A percentile compares a stretch with the other conserved stretches of the same genome.
phyloP scores from a whole-genome alignment of 1,139 yeast genomes.

The Geotrichum australiense region DNA sequence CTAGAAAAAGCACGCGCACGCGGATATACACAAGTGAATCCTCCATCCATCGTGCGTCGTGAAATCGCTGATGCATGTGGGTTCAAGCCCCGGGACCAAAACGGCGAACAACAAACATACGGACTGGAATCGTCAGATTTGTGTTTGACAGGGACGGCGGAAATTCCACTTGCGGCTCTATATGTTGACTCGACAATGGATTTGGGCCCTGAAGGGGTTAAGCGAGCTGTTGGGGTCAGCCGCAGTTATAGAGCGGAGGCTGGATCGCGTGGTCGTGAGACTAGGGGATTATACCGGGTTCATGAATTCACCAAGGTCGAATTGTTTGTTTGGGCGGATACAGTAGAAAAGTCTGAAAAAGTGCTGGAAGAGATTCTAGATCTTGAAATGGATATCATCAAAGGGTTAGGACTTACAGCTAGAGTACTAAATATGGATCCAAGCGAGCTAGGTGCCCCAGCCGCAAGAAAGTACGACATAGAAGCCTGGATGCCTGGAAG shows the following conservation, averaged over 20 bases:
- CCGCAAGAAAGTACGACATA: conserved; percentile 82
- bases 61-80: conserved; percentile 88
- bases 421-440: conserved; percentile 84
- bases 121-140: conserved; percentile 43
- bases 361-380: conserved; percentile 55
- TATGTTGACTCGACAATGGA: conserved; percentile 41
- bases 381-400: conserved; percentile 60
- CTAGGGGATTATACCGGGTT: conserved; percentile 87
- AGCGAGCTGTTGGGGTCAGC: conserved; percentile 70
- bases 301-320: conserved; percentile 98
- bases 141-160: conserved; percentile 91
- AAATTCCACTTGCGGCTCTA: conserved; percentile 84
- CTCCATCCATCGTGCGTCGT: conserved; percentile 79
- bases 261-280: conserved; percentile 91
- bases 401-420: conserved; percentile 68
- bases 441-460: conserved; percentile 90
- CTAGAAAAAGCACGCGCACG: conserved; percentile 53
- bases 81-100: conserved; percentile 86
- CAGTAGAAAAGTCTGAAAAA: conserved; percentile 36
- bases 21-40: conserved; percentile 67
- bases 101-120: conserved; percentile 82
- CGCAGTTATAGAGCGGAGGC: conserved; percentile 95
- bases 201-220: conserved; percentile 39
- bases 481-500: conserved; percentile 99
- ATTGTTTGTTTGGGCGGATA: conserved; percentile 63